Base-by-base conservation (phyloP, 2,329 filamentous ascomycete species). In the Madurella mycetomatis region DNA sequence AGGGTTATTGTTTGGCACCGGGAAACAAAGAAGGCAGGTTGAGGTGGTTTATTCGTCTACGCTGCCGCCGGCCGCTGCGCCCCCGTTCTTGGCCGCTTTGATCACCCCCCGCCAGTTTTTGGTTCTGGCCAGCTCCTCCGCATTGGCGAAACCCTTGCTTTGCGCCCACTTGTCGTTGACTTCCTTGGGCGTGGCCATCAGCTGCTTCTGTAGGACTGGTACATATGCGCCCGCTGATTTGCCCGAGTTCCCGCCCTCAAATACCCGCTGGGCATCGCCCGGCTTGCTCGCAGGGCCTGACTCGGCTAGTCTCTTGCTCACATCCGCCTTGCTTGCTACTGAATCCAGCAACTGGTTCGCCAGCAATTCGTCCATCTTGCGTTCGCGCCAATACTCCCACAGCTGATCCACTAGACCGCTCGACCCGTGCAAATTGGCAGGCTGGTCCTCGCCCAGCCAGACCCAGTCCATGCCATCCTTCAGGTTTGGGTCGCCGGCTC, bases 331-430 rank as follows among this genome's bases (percentile, higher is more conserved):
- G 1, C 59, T 64, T 25, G 77, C 72, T 8, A 83, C 72, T 43
- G 86, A 71, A 64, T 88, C 82, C 56, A 97, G 75, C 48, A 99
- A 73, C 62, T 84, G 82, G 55, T 82, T 85, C 0, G 90, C 84
- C 53, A 99, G 76, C 49, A 95, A 75, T 76, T 97, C 94, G 65
- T 97, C 91, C 62, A 97, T 88, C 76, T 96, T 96, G 51, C 82
- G 78, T 66, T 85, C 82, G 56, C 89, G 82, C 92, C 94, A 99
- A 18, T 84, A 74, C 57, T 80, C 77, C 94, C 94, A 99, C 46
- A 95, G 69, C 55, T 85, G 81, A 61, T 90, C 86, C 60, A 91
- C 79, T 37, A 92, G 74, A 30, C 86, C 84, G 59, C 79, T 76
- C 49, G 78, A 69, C 1, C 86, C 87, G 64, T 84, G 86, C 68